Conservation (phyloP, 495 filamentous ascomycete genomes). For the Talaromyces nanjingensis region DNA sequence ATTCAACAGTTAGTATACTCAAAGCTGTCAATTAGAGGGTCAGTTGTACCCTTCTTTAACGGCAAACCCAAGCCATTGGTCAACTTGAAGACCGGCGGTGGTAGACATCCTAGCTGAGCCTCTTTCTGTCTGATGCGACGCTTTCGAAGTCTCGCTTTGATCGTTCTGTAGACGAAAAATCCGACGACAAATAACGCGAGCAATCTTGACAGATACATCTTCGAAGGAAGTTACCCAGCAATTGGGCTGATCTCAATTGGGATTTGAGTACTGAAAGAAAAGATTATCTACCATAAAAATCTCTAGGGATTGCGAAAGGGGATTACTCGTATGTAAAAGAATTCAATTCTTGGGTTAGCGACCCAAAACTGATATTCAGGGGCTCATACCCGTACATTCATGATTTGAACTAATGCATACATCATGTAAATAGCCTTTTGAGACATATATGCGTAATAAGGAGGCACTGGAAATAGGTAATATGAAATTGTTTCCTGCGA, state of each 20-base stretch:
- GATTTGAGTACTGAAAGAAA: neutral
- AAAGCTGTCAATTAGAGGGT: neutral
- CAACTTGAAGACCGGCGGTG: slow-evolving; percentile 6
- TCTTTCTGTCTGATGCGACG: slow-evolving; percentile 5
- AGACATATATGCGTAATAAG: neutral
- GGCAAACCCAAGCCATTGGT: slow-evolving; percentile 7
- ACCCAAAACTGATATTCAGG: neutral
- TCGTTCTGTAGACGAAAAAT: neutral
- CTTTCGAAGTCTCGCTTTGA: slow-evolving; percentile 5
- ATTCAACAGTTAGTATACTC: neutral
- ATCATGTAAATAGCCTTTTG: neutral
- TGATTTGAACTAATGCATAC: neutral
- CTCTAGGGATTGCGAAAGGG: neutral
- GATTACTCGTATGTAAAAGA: neutral
- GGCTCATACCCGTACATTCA: neutral
- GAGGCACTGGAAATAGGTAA: neutral
- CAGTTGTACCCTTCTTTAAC: slow-evolving; percentile 5
- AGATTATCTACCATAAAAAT: too few species aligned
- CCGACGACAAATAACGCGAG: neutral
- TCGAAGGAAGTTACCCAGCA: neutral
- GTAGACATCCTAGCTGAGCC: slow-evolving; percentile 9
- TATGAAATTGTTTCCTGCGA: neutral
- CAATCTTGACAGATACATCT: neutral
- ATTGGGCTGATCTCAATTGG: too few species aligned
- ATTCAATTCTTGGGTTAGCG: neutral